Percentiles rank a stretch among this genome's conserved stretches.
These are phyloP conservation scores for Candida gorgasii DNA, from an alignment of 805 yeast species.

Conservation along the genomic window DNA sequence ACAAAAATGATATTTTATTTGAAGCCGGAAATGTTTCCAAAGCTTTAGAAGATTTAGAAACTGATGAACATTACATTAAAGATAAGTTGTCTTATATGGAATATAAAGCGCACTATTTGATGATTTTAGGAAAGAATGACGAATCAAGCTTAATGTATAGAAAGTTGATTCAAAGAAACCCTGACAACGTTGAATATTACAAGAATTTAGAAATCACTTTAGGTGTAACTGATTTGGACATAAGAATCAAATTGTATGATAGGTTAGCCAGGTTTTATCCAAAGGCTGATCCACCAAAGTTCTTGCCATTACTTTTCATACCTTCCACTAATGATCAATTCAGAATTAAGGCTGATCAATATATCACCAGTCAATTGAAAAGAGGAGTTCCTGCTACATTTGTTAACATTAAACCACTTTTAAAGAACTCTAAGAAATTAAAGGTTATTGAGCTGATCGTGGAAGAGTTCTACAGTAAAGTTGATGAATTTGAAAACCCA, in stretches of 20 bases:
- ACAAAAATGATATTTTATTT: conserved; percentile 65
- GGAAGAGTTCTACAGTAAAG: conserved; percentile 42
- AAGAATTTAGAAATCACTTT: conserved; percentile 64
- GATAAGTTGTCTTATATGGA: conserved; percentile 68
- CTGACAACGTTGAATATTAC: conserved; percentile 74
- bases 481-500: conserved; percentile 37
- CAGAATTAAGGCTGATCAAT: conserved; percentile 47
- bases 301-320: conserved; percentile 74
- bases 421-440: conserved; percentile 44
- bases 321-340: conserved; percentile 53
- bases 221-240: conserved; percentile 44
- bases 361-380: conserved; percentile 60
- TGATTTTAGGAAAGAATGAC: conserved; percentile 53
- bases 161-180: conserved; percentile 75
- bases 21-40: conserved; percentile 61
- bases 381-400: conserved; percentile 91
- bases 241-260: conserved; percentile 61
- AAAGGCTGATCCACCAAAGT: conserved; percentile 74
- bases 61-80: conserved; percentile 46
- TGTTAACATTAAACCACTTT: conserved; percentile 80
- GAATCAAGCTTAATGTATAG: conserved; percentile 74
- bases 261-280: conserved; percentile 74
- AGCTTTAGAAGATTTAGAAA: conserved; percentile 63
- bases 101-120: conserved; percentile 61
- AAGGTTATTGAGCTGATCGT: conserved; percentile 56